Evolutionary conservation across 345 rosid species (phyloP).

Genomic region (Garcia nutans): DNA sequence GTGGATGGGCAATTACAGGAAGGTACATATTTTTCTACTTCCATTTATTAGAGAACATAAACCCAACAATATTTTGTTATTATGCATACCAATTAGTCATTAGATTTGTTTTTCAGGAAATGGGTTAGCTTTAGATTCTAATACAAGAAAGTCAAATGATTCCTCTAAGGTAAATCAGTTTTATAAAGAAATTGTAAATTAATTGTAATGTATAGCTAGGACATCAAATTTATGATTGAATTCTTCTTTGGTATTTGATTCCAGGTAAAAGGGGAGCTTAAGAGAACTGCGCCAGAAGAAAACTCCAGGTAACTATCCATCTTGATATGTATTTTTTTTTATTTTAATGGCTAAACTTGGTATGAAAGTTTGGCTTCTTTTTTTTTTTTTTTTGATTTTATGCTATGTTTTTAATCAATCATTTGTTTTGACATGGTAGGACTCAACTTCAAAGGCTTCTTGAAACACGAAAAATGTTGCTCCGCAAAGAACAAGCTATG

Average conservation of each 20-base stretch:
- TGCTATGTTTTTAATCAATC: slow-evolving; percentile 15
- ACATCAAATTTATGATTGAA: not conserved
- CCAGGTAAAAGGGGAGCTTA: slow-evolving; percentile 41
- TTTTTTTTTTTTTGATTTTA: not conserved
- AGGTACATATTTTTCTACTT: slow-evolving; percentile 37
- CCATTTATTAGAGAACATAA: not conserved
- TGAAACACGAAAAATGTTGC: slow-evolving; percentile 66
- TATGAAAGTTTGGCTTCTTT: not conserved
- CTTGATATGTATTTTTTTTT: slow-evolving; percentile 1
- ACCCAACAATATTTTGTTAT: not conserved
- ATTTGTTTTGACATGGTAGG: slow-evolving; percentile 35
- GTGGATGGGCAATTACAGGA: slow-evolving; percentile 34
- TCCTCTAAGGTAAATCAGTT: slow-evolving; percentile 45
- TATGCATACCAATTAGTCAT: not conserved
- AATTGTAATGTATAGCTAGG: not conserved
- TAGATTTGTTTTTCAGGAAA: slow-evolving; percentile 31
- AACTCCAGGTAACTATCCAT: slow-evolving; percentile 58
- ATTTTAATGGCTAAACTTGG: not conserved
- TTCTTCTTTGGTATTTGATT: slow-evolving; percentile 17
- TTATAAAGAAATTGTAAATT: not conserved
- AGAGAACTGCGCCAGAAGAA: slow-evolving; percentile 44
- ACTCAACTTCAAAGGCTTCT: slow-evolving; percentile 70
- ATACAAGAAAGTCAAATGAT: slow-evolving; percentile 42
- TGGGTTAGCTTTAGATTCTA: slow-evolving; percentile 20
- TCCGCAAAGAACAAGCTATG: slow-evolving; percentile 83